These are phyloP conservation scores for Kazachstania bromeliacearum DNA, from an alignment of 805 yeast species.

Conservation along the genomic window DNA sequence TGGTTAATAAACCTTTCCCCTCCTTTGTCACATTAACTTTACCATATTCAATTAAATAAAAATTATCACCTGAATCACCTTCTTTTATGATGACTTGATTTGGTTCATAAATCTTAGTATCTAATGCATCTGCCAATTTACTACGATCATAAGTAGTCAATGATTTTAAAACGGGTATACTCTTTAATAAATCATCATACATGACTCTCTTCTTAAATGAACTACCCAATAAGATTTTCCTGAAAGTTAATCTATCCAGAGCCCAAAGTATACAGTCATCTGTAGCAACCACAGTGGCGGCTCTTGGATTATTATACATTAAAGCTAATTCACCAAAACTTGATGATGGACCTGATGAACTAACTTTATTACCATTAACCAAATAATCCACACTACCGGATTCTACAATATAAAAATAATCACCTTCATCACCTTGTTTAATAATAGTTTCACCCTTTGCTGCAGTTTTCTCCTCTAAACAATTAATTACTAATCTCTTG, in stretches of 20 bases:
- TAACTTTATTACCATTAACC: conserved; percentile 57
- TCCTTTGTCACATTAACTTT: conserved; percentile 61
- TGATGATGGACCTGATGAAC: conserved; percentile 73
- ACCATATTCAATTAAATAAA: conserved; percentile 72
- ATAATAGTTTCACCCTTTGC: conserved; percentile 43
- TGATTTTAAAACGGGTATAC: conserved; percentile 68
- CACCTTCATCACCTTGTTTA: conserved; percentile 23
- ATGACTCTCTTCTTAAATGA: conserved; percentile 83
- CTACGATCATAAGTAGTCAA: conserved; percentile 75
- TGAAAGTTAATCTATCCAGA: conserved; percentile 84
- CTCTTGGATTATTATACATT: conserved; percentile 96
- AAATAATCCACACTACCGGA: conserved; percentile 70
- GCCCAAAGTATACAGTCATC: conserved; percentile 80
- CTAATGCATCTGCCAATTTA: conserved; percentile 89
- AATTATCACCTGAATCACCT: conserved; percentile 77
- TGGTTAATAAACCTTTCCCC: conserved; percentile 50
- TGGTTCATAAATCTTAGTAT: conserved; percentile 58
- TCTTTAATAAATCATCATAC: conserved; percentile 82
- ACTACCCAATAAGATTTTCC: conserved; percentile 82
- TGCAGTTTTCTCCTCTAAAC: conserved; percentile 67
- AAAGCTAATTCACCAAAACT: conserved; percentile 95
- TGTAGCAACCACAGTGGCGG: conserved; percentile 79
- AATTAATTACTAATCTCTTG: conserved; percentile 65
- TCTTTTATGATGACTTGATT: conserved; percentile 73
- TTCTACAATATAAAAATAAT: conserved; percentile 14